Conservation (phyloP, 345 rosid species). For the Eucalyptus paniculata region DNA sequence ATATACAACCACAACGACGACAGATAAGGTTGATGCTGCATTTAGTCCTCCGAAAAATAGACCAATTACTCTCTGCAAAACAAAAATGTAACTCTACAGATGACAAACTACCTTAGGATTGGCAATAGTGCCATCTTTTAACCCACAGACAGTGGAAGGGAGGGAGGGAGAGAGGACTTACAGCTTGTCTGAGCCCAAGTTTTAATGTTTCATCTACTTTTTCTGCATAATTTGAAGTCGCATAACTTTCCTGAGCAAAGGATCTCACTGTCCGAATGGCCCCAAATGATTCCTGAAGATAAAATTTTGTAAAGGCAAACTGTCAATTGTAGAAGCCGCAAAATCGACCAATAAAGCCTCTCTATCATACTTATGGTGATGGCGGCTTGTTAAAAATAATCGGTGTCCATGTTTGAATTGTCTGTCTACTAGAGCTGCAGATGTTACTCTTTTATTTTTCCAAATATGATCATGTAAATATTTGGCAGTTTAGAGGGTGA, state of each 20-base stretch:
- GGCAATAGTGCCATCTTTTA: neutral
- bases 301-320: neutral
- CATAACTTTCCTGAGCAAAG: constrained; percentile 73
- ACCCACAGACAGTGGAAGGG: neutral
- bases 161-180: constrained; percentile 13
- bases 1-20: constrained; percentile 66
- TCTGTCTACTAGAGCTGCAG: neutral
- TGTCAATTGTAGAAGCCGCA: neutral
- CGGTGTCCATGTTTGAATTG: neutral
- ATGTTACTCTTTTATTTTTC: neutral
- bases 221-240: constrained; percentile 56
- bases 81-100: neutral
- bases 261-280: constrained; percentile 93
- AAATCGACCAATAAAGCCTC: neutral
- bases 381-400: neutral
- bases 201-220: constrained; percentile 84
- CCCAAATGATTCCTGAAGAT: constrained; percentile 83
- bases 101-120: neutral
- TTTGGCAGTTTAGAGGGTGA: neutral
- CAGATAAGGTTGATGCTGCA: constrained; percentile 78
- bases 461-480: neutral
- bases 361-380: neutral
- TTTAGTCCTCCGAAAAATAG: constrained; percentile 78
- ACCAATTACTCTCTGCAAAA: constrained; percentile 45
- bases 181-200: constrained; percentile 88